A percentile compares a stretch with the other conserved stretches of the same genome.
These are phyloP conservation scores for Colletotrichum kahawae DNA, from an alignment of 2,329 filamentous ascomycete species.

Conservation along the genomic window DNA sequence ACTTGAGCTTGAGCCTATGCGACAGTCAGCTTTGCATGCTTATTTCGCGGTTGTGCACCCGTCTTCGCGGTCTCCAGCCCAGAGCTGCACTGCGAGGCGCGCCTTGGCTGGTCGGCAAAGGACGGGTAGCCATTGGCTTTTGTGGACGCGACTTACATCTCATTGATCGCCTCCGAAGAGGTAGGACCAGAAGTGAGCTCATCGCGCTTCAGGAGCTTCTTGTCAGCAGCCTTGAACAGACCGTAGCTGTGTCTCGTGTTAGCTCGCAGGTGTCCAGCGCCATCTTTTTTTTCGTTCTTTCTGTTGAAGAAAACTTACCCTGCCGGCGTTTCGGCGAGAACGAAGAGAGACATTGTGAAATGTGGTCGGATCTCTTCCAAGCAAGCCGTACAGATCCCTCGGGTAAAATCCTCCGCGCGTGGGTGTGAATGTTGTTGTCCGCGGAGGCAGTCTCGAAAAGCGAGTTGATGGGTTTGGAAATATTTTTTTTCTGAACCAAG, in stretches of 20 bases:
- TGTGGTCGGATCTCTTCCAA: slow-evolving; percentile 25
- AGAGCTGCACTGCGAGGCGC: not conserved
- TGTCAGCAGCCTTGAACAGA: slow-evolving; percentile 97
- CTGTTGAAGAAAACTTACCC: slow-evolving; percentile 52
- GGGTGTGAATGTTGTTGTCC: slow-evolving; percentile 40
- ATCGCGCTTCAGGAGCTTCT: slow-evolving; percentile 93
- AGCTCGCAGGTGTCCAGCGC: not conserved
- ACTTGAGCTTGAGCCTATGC: slow-evolving; percentile 86
- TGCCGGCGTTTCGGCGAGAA: slow-evolving; percentile 92
- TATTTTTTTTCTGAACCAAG: slow-evolving; percentile 42
- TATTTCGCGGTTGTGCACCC: not conserved
- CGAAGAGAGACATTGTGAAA: slow-evolving; percentile 81
- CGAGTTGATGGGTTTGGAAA: slow-evolving; percentile 37
- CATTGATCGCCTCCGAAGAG: slow-evolving; percentile 83
- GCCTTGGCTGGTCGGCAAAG: not conserved
- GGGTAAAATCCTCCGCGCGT: slow-evolving; percentile 36
- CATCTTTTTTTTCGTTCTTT: not conserved
- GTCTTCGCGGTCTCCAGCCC: not conserved
- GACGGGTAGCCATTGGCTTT: not conserved
- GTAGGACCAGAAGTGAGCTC: slow-evolving; percentile 76
- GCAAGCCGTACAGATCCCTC: slow-evolving; percentile 19
- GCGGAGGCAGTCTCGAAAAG: slow-evolving; percentile 34
- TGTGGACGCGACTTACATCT: slow-evolving; percentile 67
- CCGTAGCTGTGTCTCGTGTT: slow-evolving; percentile 73
- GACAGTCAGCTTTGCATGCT: slow-evolving; percentile 13